phyloP scores from a whole-genome alignment of 2,329 filamentous ascomycete genomes.

The Chaetomium strumarium region DNA sequence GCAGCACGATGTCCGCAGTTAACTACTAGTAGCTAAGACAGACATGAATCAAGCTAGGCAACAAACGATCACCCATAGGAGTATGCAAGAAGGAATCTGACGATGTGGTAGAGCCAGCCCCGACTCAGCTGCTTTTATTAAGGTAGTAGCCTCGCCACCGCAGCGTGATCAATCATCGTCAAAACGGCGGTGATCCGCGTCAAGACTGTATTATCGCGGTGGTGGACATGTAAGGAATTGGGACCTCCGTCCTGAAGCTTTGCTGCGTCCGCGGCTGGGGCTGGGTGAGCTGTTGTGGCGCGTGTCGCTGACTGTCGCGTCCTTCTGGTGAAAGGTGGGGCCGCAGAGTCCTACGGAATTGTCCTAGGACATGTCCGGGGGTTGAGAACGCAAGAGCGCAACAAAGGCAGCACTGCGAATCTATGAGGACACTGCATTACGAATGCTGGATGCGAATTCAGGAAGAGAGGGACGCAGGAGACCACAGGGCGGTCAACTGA shows the following conservation, averaged over 20 bases:
- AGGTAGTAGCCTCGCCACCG: slow-evolving; percentile 1
- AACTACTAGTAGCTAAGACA: no score
- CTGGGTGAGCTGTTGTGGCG: not conserved
- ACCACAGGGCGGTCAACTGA: not conserved
- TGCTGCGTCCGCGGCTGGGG: not conserved
- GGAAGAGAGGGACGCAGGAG: not conserved
- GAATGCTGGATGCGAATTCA: not conserved
- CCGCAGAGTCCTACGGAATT: slow-evolving; percentile 18
- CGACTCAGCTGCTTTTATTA: not conserved
- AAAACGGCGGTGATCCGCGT: slow-evolving; percentile 2
- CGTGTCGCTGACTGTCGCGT: slow-evolving; percentile 14
- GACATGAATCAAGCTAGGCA: no score
- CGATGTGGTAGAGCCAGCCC: not conserved
- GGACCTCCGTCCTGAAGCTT: slow-evolving; percentile 8
- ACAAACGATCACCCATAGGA: no score
- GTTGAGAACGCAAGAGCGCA: slow-evolving; percentile 7
- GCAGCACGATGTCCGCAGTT: no score
- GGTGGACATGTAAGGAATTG: slow-evolving; percentile 11
- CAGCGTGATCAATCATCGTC: not conserved
- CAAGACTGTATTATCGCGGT: not conserved
- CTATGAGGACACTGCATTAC: not conserved
- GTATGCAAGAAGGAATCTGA: not conserved
- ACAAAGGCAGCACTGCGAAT: not conserved
- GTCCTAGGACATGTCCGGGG: slow-evolving; percentile 16
- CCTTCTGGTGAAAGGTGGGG: slow-evolving; percentile 4